phyloP scores from a whole-genome alignment of 2,329 filamentous ascomycete species.

The Aspergillus proliferans region DNA sequence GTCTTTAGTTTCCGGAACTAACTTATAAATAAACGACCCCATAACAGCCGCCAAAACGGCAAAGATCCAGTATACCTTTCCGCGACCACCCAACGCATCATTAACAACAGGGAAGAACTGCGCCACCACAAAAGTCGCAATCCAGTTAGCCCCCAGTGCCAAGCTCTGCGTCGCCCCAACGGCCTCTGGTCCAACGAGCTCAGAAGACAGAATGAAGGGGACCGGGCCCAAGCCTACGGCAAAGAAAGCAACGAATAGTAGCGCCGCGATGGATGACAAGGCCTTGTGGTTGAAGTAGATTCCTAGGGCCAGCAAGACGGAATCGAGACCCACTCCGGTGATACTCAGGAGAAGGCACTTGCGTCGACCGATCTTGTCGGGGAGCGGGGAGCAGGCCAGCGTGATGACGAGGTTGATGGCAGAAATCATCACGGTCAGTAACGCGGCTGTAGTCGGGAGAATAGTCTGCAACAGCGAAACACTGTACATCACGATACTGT shows the following conservation, averaged over 20 bases:
- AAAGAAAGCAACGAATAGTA: slow-evolving; percentile 84
- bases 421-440: slow-evolving; percentile 83
- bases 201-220: slow-evolving; percentile 87
- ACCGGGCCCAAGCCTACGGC: slow-evolving; percentile 87
- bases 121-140: slow-evolving; percentile 84
- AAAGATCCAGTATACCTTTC: slow-evolving; percentile 91
- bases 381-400: slow-evolving; percentile 70
- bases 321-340: slow-evolving; percentile 72
- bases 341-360: slow-evolving; percentile 76
- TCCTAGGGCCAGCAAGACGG: slow-evolving; percentile 70
- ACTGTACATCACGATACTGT: slow-evolving; percentile 98
- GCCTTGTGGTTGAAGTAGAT: slow-evolving; percentile 68
- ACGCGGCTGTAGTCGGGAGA: slow-evolving; percentile 70
- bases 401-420: slow-evolving; percentile 81
- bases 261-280: slow-evolving; percentile 72
- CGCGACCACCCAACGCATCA: slow-evolving; percentile 65
- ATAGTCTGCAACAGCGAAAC: slow-evolving; percentile 79
- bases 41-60: slow-evolving; percentile 64
- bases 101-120: slow-evolving; percentile 93
- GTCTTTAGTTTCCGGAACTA: slow-evolving; percentile 81
- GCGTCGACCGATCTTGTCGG: slow-evolving; percentile 84
- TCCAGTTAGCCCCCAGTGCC: slow-evolving; percentile 79
- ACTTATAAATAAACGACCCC: slow-evolving; percentile 63
- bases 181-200: slow-evolving; percentile 83
- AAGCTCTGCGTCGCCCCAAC: slow-evolving; percentile 88